Percentiles rank a stretch among this genome's conserved stretches.
Conservation (phyloP, 2,329 filamentous ascomycete genomes). For the Dactylellina parvicollis region DNA sequence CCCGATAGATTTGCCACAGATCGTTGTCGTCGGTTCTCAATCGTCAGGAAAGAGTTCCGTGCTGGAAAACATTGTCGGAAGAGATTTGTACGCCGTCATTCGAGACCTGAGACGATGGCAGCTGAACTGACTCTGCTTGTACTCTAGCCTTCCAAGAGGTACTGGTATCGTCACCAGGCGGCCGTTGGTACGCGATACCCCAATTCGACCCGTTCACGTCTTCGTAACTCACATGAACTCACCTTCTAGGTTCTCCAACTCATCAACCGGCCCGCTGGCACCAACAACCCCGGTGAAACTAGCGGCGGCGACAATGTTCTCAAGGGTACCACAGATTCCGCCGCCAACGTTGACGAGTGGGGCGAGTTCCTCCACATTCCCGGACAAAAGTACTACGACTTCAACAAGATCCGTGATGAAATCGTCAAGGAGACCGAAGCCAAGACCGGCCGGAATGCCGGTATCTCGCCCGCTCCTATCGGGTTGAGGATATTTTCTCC, state of each 20-base stretch:
- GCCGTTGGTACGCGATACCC: slow-evolving; percentile 71
- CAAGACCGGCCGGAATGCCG: slow-evolving; percentile 94
- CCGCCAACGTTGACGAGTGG: slow-evolving; percentile 94
- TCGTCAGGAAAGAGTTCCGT: slow-evolving; percentile 99
- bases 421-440: slow-evolving; percentile 95
- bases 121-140: slow-evolving; percentile 7
- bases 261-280: slow-evolving; percentile 80
- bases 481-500: slow-evolving; percentile 98
- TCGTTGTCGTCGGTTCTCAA: slow-evolving; percentile 96
- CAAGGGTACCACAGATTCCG: slow-evolving; percentile 77
- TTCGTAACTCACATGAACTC: slow-evolving; percentile 20
- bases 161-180: slow-evolving; percentile 96
- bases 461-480: slow-evolving; percentile 95
- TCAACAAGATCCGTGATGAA: slow-evolving; percentile 97
- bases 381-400: slow-evolving; percentile 96
- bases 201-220: not conserved
- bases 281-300: slow-evolving; percentile 64
- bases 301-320: slow-evolving; percentile 70
- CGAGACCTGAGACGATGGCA: slow-evolving; percentile 30
- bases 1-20: slow-evolving; percentile 97
- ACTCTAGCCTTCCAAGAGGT: slow-evolving; percentile 84
- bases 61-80: slow-evolving; percentile 96
- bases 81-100: slow-evolving; percentile 85
- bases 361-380: slow-evolving; percentile 98
- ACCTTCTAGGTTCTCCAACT: slow-evolving; percentile 77